These are phyloP conservation scores for Paraurostyla sp. DNA, from an alignment of 73 alveolate species.

Conservation along the genomic window DNA sequence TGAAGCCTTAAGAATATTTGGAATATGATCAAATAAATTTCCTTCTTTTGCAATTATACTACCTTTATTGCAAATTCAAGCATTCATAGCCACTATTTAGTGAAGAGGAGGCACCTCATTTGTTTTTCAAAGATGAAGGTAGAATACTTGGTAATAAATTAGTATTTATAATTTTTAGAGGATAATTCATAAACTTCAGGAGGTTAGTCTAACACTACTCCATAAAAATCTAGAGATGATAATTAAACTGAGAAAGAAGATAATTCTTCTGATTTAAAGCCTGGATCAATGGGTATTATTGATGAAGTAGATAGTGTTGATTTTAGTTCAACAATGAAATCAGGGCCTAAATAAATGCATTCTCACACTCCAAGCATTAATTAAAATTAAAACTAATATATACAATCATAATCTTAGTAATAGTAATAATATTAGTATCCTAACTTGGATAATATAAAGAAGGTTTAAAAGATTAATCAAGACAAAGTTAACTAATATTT, in stretches of 20 bases:
- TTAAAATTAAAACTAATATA: background rate
- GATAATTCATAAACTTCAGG: slow-evolving; percentile 8
- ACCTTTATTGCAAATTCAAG: slow-evolving; percentile 57
- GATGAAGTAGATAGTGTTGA: slow-evolving; percentile 66
- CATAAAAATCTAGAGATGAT: slow-evolving; percentile 29
- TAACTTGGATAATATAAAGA: background rate
- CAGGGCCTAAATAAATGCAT: background rate
- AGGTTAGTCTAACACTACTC: background rate
- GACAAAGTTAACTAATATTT: background rate
- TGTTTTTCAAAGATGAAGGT: slow-evolving; percentile 55
- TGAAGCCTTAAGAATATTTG: slow-evolving; percentile 48
- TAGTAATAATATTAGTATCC: background rate
- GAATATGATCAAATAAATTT: slow-evolving; percentile 37
- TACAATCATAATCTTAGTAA: background rate
- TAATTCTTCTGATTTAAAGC: slow-evolving; percentile 4
- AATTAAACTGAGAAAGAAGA: background rate
- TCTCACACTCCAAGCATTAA: slow-evolving; percentile 37
- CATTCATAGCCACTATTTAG: slow-evolving; percentile 38
- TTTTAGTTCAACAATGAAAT: slow-evolving; percentile 54
- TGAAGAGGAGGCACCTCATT: background rate
- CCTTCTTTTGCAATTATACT: slow-evolving; percentile 49
- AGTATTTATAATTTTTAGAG: background rate
- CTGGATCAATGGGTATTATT: slow-evolving; percentile 51
- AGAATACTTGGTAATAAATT: background rate
- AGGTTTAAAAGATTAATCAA: slow-evolving; percentile 15